Conservation (phyloP, 495 filamentous ascomycete species). For the Daldinia vernicosa region DNA sequence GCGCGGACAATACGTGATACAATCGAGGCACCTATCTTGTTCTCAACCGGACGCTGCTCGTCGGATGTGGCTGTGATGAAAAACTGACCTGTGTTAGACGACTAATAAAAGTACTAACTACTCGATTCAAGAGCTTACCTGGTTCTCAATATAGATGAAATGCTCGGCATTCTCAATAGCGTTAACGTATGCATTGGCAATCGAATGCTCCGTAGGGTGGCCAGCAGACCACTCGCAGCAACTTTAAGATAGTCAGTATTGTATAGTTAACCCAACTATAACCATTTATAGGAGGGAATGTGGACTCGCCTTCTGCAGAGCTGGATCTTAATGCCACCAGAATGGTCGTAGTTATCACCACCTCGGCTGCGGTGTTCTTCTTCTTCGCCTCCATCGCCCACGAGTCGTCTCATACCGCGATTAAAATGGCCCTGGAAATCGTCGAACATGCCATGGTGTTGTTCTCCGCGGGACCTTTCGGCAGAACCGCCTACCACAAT, state of each 20-base stretch:
- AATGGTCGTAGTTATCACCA: slow-evolving; percentile 22
- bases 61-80: slow-evolving; percentile 91
- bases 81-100: slow-evolving; percentile 60
- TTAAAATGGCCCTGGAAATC: slow-evolving; percentile 58
- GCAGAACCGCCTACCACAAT: slow-evolving; percentile 50
- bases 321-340: slow-evolving; percentile 47
- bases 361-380: slow-evolving; percentile 38
- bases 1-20: slow-evolving; percentile 88
- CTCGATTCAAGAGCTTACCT: slow-evolving; percentile 50
- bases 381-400: slow-evolving; percentile 45
- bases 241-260: slow-evolving; percentile 49
- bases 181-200: slow-evolving; percentile 87
- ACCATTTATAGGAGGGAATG: slow-evolving; percentile 15
- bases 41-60: slow-evolving; percentile 79
- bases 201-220: slow-evolving; percentile 78
- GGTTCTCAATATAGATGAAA: slow-evolving; percentile 95
- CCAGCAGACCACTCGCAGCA: slow-evolving; percentile 78
- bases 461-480: slow-evolving; percentile 31
- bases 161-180: slow-evolving; percentile 82
- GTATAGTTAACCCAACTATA: slow-evolving; percentile 10
- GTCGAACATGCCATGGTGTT: slow-evolving; percentile 48
- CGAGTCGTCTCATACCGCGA: slow-evolving; percentile 49
- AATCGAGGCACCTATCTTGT: slow-evolving; percentile 88
- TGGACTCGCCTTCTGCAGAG: slow-evolving; percentile 53
- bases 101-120: not conserved